Conservation (phyloP, 1,139 yeast species). For the Yamadazyma trypodendri region DNA sequence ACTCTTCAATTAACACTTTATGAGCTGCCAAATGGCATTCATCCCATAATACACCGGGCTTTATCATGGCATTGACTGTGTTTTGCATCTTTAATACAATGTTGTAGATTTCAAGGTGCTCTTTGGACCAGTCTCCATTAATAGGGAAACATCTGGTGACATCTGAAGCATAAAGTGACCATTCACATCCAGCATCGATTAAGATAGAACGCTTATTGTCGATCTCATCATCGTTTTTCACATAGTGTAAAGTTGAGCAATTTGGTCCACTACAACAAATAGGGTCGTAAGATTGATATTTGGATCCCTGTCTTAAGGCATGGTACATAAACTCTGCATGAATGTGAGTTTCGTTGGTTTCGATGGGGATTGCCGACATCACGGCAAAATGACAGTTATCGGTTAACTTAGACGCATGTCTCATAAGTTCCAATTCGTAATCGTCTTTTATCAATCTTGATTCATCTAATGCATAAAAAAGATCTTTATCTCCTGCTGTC, state of each 20-base stretch:
- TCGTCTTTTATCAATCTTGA: conserved; percentile 81
- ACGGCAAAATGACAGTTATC: conserved; percentile 89
- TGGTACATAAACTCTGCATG: conserved; percentile 96
- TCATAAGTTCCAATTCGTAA: conserved; percentile 73
- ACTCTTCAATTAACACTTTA: conserved; percentile 66
- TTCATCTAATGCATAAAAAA: conserved; percentile 81
- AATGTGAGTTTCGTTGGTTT: conserved; percentile 82
- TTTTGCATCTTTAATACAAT: conserved; percentile 84
- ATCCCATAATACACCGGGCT: conserved; percentile 87
- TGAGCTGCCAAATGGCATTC: conserved; percentile 80
- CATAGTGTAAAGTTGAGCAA: conserved; percentile 89
- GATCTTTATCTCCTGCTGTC: conserved; percentile 41
- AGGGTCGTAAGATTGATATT: conserved; percentile 86
- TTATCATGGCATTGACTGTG: conserved; percentile 63
- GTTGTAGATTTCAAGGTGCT: conserved; percentile 78
- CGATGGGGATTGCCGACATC: conserved; percentile 90
- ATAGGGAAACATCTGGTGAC: conserved; percentile 96
- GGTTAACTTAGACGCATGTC: conserved; percentile 77
- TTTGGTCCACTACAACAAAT: conserved; percentile 93
- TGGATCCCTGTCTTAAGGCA: conserved; percentile 90
- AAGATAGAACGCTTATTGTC: conserved; percentile 60
- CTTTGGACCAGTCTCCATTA: conserved; percentile 84
- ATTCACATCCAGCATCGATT: conserved; percentile 97
- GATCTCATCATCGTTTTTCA: conserved; percentile 71
- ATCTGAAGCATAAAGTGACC: conserved; percentile 90